These are phyloP conservation scores for Pueraria montana DNA, from an alignment of 306 rosid genomes.

Conservation along the genomic window DNA sequence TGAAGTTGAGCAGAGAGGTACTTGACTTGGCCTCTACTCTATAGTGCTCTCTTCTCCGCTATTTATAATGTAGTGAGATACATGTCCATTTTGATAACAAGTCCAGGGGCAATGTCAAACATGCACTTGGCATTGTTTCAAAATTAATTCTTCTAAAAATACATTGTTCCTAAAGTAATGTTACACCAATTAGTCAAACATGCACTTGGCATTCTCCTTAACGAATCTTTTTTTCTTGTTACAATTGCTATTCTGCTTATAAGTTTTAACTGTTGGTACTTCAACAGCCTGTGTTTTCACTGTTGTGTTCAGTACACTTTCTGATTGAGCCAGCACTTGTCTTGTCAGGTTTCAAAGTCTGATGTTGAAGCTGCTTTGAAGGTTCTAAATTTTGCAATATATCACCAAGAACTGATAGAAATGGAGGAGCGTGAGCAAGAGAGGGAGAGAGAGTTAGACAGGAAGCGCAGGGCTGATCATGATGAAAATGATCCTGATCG, in stretches of 20 bases:
- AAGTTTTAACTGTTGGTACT: not conserved
- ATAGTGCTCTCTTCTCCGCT: not conserved
- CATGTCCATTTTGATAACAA: slow-evolving; percentile 21
- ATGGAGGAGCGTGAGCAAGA: slow-evolving; percentile 92
- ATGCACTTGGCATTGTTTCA: no score
- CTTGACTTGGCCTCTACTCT: slow-evolving; percentile 10
- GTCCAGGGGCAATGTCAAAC: slow-evolving; percentile 18
- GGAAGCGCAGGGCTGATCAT: slow-evolving; percentile 71
- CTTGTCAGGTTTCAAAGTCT: slow-evolving; percentile 83
- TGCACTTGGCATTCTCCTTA: no score
- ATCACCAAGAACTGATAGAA: slow-evolving; percentile 90
- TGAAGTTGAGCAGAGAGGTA: slow-evolving; percentile 91
- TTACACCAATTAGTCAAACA: no score
- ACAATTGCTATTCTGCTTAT: not conserved
- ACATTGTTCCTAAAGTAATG: no score
- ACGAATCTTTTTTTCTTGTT: not conserved
- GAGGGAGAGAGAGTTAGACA: slow-evolving; percentile 75
- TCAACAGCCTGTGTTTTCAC: not conserved
- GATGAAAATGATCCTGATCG: slow-evolving; percentile 59
- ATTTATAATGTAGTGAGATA: slow-evolving; percentile 12
- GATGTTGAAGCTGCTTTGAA: slow-evolving; percentile 94
- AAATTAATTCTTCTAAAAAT: no score
- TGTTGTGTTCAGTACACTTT: slow-evolving; percentile 14
- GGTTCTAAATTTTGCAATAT: slow-evolving; percentile 91
- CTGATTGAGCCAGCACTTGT: slow-evolving; percentile 39